Evolutionary conservation across 768 basidiomycete genomes (phyloP).

Genomic region (Crepidotus variabilis): DNA sequence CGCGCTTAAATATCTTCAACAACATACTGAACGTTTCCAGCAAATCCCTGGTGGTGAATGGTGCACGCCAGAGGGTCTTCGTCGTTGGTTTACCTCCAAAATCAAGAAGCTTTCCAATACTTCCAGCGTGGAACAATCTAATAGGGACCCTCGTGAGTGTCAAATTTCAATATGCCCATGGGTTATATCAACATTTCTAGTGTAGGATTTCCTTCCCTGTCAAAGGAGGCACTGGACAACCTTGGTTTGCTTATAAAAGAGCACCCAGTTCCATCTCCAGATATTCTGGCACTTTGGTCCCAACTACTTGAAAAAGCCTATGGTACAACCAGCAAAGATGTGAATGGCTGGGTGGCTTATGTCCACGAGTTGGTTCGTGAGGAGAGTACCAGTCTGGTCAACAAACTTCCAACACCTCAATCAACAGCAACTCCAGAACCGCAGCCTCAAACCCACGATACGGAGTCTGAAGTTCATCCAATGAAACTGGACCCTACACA

Average conservation of each 20-base stretch:
- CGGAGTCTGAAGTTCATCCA: neutral
- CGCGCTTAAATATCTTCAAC: too few relatives aligned
- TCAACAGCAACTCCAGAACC: neutral
- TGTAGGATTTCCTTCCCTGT: constrained; percentile 17
- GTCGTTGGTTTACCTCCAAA: too few relatives aligned
- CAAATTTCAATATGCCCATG: too few relatives aligned
- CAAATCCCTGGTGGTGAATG: too few relatives aligned
- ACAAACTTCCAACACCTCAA: neutral
- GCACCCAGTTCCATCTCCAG: constrained; percentile 19
- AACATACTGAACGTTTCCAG: too few relatives aligned
- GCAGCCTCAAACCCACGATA: neutral
- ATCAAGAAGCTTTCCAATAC: too few relatives aligned
- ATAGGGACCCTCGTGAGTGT: too few relatives aligned
- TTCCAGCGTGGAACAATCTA: too few relatives aligned
- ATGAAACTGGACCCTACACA: neutral
- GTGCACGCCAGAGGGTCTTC: too few relatives aligned
- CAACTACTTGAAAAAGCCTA: constrained; percentile 13
- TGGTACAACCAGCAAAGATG: constrained; percentile 15
- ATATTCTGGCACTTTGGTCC: constrained; percentile 29
- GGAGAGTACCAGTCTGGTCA: neutral
- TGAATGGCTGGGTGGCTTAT: constrained; percentile 17
- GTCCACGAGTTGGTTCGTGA: neutral
- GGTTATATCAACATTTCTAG: neutral
- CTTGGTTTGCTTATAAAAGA: constrained; percentile 18
- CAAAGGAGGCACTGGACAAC: constrained; percentile 16